Percentiles rank a stretch among this genome's conserved stretches.
These are phyloP conservation scores for Ogataea wickerhamii DNA, from an alignment of 805 yeast species.

Conservation along the genomic window DNA sequence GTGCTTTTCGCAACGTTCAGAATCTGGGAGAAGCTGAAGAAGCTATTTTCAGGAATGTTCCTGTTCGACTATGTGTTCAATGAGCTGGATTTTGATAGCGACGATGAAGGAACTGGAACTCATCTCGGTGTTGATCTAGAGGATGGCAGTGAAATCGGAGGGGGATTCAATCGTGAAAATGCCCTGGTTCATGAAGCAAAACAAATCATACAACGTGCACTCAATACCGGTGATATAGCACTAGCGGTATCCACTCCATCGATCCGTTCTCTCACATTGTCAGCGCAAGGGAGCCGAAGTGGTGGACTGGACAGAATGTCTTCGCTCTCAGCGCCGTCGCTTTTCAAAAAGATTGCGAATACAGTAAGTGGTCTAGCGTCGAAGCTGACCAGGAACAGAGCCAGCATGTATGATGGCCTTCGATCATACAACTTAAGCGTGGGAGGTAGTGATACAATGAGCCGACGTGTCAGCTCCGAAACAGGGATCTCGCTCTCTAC, in stretches of 20 bases:
- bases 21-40: constrained; percentile 59
- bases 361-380: constrained; percentile 2
- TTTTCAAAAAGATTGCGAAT: constrained; percentile 2
- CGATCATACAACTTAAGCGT: constrained; percentile 22
- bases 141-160: constrained; percentile 6
- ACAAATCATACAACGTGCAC: constrained; percentile 23
- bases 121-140: constrained; percentile 14
- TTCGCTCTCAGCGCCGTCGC: background rate
- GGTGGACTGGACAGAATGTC: background rate
- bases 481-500: constrained; percentile 25
- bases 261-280: constrained; percentile 19
- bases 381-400: constrained; percentile 2
- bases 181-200: constrained; percentile 28
- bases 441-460: constrained; percentile 10
- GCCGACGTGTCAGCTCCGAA: constrained; percentile 21
- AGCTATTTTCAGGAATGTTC: constrained; percentile 26
- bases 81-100: constrained; percentile 31
- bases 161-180: constrained; percentile 16
- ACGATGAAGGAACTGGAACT: constrained; percentile 1
- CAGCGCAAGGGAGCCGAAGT: constrained; percentile 5
- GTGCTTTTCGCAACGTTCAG: constrained; percentile 59
- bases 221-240: constrained; percentile 12
- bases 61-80: constrained; percentile 30
- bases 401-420: constrained; percentile 17
- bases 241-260: constrained; percentile 9